Base-by-base conservation (phyloP, 257 asterid species). In the Verbascum thapsus region DNA sequence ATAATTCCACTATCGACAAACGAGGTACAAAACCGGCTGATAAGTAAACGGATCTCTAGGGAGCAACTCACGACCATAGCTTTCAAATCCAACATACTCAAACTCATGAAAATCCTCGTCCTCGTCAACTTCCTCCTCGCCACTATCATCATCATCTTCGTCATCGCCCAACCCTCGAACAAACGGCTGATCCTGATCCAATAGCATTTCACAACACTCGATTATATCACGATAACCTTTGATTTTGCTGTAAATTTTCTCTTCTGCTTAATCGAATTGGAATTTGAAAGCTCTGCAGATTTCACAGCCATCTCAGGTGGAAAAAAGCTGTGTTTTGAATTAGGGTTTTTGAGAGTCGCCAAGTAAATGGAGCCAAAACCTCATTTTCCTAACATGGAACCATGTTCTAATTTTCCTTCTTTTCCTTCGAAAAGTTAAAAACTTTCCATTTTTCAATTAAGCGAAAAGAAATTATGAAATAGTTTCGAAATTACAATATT, bases 221-320 rank as follows among this genome's bases (percentile, higher is more conserved):
- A 94, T 87, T 50, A 94, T 37, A 35, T 72, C 41, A 3, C 87
- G 76, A 41, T 94, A 85, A 1, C 95, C 97, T 41, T 74, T 75
- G 56, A 87, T 72, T 41, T 85, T 82, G 74, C 71, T 64, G 7
- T 85, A 57, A 26, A 90, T 85, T 55, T 90, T 72, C 81, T 73
- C 72, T 94, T 97, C 74, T 90, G 90, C 90, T 94, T 97, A 76
- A 90, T 90, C 61, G 99, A 83, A 22, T 83, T 87, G 0, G 99
- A 94, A 49, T 34, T 73, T 1, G 95, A 85, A 18, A 94, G 95
- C 92, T 94, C 99, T 1, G 97, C 97, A 15, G 99, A 94, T 84
- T 94, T 94, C 8, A 94, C 91, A 52, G 99, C 99, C 95, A 94
- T 85, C 7, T 76, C 67, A 30, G 94, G 15, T 3, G 99, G 99